Evolutionary conservation across 2,329 filamentous ascomycete genomes (phyloP).

Genomic region (Aspergillus nomiae): DNA sequence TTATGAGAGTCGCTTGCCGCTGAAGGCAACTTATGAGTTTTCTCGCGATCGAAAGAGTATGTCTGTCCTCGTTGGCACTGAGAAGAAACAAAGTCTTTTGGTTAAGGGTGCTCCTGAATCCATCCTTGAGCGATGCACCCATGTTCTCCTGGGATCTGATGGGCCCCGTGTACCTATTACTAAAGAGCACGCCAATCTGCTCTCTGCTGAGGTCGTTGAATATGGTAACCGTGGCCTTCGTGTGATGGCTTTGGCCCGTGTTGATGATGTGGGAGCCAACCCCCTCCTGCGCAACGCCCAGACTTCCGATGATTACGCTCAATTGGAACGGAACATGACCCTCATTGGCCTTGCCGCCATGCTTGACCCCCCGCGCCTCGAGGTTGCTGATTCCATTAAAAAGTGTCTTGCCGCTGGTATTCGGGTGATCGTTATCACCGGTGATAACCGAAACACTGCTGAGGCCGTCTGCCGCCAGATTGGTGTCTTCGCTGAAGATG

Average conservation of each 20-base stretch:
- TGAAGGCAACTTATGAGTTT: slow-evolving; percentile 91
- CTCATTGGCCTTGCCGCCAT: slow-evolving; percentile 92
- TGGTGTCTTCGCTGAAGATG: slow-evolving; percentile 80
- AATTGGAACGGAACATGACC: slow-evolving; percentile 92
- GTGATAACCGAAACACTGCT: slow-evolving; percentile 95
- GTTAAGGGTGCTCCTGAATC: slow-evolving; percentile 97
- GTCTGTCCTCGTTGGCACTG: slow-evolving; percentile 84
- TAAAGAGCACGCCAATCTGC: slow-evolving; percentile 66
- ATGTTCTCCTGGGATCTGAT: slow-evolving; percentile 73
- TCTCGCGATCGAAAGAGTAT: slow-evolving; percentile 98
- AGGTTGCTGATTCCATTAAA: slow-evolving; percentile 81
- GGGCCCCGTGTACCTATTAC: slow-evolving; percentile 76
- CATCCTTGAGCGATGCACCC: slow-evolving; percentile 87
- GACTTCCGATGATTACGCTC: slow-evolving; percentile 77
- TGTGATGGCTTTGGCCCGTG: slow-evolving; percentile 87
- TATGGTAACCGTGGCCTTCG: slow-evolving; percentile 93
- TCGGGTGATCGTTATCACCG: slow-evolving; percentile 95
- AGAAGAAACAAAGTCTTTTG: slow-evolving; percentile 73
- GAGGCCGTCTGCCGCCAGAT: slow-evolving; percentile 98
- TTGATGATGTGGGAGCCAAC: slow-evolving; percentile 73
- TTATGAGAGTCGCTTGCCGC: slow-evolving; percentile 75
- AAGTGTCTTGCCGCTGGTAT: slow-evolving; percentile 94
- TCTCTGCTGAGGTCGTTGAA: slow-evolving; percentile 78
- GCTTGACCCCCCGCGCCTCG: slow-evolving; percentile 92
- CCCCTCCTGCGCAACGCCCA: slow-evolving; percentile 74